These are phyloP conservation scores for Zymoseptoria tritici DNA, from an alignment of 2,329 filamentous ascomycete species.

Conservation along the genomic window DNA sequence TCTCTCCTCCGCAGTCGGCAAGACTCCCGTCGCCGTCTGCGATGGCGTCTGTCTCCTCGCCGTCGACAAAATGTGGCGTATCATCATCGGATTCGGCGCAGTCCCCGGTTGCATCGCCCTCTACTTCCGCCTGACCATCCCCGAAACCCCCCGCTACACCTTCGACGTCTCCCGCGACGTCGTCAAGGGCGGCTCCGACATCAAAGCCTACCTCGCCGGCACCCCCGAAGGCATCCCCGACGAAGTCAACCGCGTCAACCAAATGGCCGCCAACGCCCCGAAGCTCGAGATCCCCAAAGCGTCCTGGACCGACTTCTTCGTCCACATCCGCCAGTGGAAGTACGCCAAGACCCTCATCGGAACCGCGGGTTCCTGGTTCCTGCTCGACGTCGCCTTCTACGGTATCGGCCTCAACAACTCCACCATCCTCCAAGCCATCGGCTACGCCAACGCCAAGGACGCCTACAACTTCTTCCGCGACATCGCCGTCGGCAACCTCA, in stretches of 20 bases:
- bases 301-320: slow-evolving; percentile 62
- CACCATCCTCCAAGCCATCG: slow-evolving; percentile 63
- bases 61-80: slow-evolving; percentile 83
- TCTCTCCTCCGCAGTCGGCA: slow-evolving; percentile 24
- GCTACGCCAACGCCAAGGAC: slow-evolving; percentile 56
- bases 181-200: slow-evolving; percentile 64
- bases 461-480: slow-evolving; percentile 66
- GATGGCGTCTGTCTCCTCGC: slow-evolving; percentile 57
- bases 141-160: slow-evolving; percentile 81
- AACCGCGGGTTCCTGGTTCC: slow-evolving; percentile 81
- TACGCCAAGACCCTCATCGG: slow-evolving; percentile 66
- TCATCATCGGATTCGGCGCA: slow-evolving; percentile 72
- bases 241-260: slow-evolving; percentile 55
- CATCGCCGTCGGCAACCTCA: slow-evolving; percentile 70
- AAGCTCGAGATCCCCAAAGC: slow-evolving; percentile 61
- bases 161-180: slow-evolving; percentile 73
- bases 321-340: slow-evolving; percentile 63
- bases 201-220: slow-evolving; percentile 65
- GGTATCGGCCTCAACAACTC: slow-evolving; percentile 67
- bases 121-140: slow-evolving; percentile 80
- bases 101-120: slow-evolving; percentile 74
- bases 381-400: slow-evolving; percentile 57
- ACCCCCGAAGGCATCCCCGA: slow-evolving; percentile 57
- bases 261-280: slow-evolving; percentile 47
- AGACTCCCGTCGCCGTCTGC: slow-evolving; percentile 48